Base-by-base conservation (phyloP, 129 eudicot genomes). In the Tagetes patula region DNA sequence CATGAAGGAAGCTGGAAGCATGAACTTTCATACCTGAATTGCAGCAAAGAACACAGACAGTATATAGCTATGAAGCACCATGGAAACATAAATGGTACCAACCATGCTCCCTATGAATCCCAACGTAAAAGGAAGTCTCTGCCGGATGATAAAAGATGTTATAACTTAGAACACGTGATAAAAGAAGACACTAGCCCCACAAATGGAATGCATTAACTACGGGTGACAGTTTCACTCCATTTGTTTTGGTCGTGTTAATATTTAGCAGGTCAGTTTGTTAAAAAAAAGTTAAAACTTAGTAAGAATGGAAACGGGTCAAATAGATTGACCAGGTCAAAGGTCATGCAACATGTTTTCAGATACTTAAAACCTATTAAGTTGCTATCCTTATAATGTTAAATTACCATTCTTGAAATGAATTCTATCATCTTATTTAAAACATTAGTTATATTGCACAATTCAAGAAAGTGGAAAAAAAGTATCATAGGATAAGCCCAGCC, bases 21-120 rank as follows among this genome's bases (percentile, higher is more conserved):
- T 2, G 12, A 60, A 27, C 59, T 20, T 58, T 10, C 40, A 60
- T 84, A 93, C 98, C 98, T 93, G 98, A 56, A 93, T 72, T 48
- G 76, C 96, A 13, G 98, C 92, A 46, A 93, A 93, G 69, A 89
- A 71, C 56, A 93, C 98, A 2, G 96, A 89, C 4, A 93, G 90
- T 71, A 93, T 74, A 73, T 93, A 93, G 85, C 98, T 93, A 65
- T 93, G 98, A 74, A 93, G 98, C 77, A 87, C 96, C 96, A 89
- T 93, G 77, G 96, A 93, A 69, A 93, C 98, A 70, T 89, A 89
- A 69, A 93, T 77, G 67, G 98, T 93, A 40, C 96, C 98, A 31
- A 84, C 68, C 96, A 93, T 93, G 78, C 92, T 87, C 52, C 95
- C 92, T 14, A 89, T 30, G 70, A 93, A 89, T 59, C 95, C 98